phyloP scores from a whole-genome alignment of 108 stramenopile species.

The Cyclotella kingstonii region DNA sequence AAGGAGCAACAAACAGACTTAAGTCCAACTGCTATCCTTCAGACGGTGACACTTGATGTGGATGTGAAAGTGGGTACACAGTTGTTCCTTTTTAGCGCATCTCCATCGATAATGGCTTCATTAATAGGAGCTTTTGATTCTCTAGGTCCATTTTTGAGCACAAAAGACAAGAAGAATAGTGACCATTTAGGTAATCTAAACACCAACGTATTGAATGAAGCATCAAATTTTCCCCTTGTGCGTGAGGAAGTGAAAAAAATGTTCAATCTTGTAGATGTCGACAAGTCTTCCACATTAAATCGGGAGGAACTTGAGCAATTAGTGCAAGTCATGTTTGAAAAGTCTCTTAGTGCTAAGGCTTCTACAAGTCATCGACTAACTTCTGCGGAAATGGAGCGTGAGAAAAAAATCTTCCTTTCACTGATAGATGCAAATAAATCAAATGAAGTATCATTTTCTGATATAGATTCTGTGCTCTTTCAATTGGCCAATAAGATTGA shows the following conservation, averaged over 20 bases:
- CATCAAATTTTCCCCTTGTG: neutral
- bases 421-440: slow-evolving; percentile 13
- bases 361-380: slow-evolving; percentile 9
- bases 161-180: neutral
- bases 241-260: slow-evolving; percentile 7
- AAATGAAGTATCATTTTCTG: slow-evolving; percentile 21
- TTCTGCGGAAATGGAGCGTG: slow-evolving; percentile 18
- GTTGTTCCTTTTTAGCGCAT: slow-evolving; percentile 5
- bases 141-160: neutral
- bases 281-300: slow-evolving; percentile 9
- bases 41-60: neutral
- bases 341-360: neutral
- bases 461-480: slow-evolving; percentile 13
- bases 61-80: neutral
- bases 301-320: slow-evolving; percentile 8
- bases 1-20: neutral
- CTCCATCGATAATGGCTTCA: slow-evolving; percentile 12
- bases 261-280: slow-evolving; percentile 14
- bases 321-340: slow-evolving; percentile 7
- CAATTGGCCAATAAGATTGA: slow-evolving; percentile 17
- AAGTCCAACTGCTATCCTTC: neutral
- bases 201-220: neutral
- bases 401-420: slow-evolving; percentile 16
- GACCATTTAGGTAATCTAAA: neutral
- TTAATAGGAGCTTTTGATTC: slow-evolving; percentile 4